Evolutionary conservation across 129 eudicot genomes (phyloP), one percentile per base, ranked within the genome.

Genomic region (Centrapalus pauciflorus): DNA sequence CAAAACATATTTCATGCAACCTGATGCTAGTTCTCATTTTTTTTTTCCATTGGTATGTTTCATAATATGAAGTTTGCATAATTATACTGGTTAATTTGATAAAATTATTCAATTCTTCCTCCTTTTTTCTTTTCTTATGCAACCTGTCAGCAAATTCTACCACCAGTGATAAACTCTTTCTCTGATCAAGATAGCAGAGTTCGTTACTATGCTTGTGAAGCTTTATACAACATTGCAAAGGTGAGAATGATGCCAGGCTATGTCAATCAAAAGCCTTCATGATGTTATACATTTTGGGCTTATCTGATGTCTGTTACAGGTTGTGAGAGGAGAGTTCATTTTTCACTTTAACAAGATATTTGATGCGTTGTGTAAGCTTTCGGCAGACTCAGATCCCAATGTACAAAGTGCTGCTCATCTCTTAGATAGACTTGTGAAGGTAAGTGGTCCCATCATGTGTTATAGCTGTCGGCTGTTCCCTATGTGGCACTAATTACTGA

Each of bases 341-440:
- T 91, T 92, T 55, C 86, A 88, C 80, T 92, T 92, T 76, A 92
- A 88, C 79, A 88, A 92, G 82, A 92, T 92, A 33, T 92, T 92
- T 73, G 98, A 92, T 79, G 98, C 96, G 0, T 69, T 92, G 51
- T 92, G 96, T 79, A 92, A 88, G 87, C 98, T 92, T 75, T 92
- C 98, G 17, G 95, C 96, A 21, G 98, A 92, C 75, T 86, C 99
- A 60, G 99, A 89, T 86, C 82, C 95, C 73, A 93, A 93, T 86
- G 96, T 93, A 65, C 96, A 92, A 67, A 92, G 96, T 73, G 96
- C 98, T 70, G 96, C 98, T 66, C 96, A 92, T 85, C 98, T 92
- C 63, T 82, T 92, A 80, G 98, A 92, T 69, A 82, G 91, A 74
- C 96, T 92, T 56, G 98, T 92, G 45, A 92, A 92, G 91, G 98